Evolutionary conservation across 2,329 filamentous ascomycete species (phyloP).

Genomic region (Stagonosporopsis cucurbitacearum): DNA sequence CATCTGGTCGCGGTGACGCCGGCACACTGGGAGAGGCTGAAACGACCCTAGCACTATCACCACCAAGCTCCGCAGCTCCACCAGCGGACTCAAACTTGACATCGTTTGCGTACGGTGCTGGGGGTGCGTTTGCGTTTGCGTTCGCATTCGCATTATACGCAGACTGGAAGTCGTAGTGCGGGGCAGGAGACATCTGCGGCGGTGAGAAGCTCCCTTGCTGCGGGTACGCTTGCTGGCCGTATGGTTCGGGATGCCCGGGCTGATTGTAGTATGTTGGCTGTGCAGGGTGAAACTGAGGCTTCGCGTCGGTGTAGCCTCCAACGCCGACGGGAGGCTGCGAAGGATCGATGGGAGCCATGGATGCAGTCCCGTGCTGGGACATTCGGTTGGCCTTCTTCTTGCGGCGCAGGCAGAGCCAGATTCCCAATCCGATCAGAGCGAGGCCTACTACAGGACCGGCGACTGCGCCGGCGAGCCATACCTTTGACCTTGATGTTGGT

Average conservation of each 20-base stretch:
- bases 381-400: constrained; percentile 25
- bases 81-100: neutral
- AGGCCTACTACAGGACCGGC: constrained; percentile 35
- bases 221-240: constrained; percentile 11
- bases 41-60: neutral
- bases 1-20: neutral
- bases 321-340: constrained; percentile 23
- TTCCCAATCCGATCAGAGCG: constrained; percentile 28
- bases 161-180: constrained; percentile 23
- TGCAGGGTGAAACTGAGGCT: constrained; percentile 20
- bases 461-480: constrained; percentile 41
- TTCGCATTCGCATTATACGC: constrained; percentile 15
- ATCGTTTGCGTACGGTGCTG: constrained; percentile 4
- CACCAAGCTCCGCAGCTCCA: constrained; percentile 7
- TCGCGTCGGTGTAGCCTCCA: constrained; percentile 26
- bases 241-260: neutral
- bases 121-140: constrained; percentile 18
- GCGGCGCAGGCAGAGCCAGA: constrained; percentile 37
- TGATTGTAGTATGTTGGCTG: constrained; percentile 16
- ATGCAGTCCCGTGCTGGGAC: constrained; percentile 17
- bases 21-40: neutral
- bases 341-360: constrained; percentile 17
- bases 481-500: constrained; percentile 27
- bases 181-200: constrained; percentile 15
- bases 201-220: constrained; percentile 17